Evolutionary conservation across 2,329 filamentous ascomycete genomes (phyloP).

Genomic region (Botrytis medusae): DNA sequence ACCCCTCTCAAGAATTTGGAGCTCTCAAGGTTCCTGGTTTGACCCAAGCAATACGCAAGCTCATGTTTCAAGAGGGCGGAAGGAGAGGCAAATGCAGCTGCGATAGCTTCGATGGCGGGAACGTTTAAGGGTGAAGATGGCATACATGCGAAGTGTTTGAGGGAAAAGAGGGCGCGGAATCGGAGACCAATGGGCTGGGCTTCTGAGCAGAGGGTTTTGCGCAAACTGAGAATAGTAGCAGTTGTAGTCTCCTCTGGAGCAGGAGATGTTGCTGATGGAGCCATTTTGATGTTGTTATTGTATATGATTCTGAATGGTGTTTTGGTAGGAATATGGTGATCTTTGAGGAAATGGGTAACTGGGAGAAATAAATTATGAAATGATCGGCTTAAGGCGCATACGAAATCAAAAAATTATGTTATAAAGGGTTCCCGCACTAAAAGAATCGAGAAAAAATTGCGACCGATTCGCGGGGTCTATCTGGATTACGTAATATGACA

Average conservation of each 20-base stretch:
- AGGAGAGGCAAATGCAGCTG: conserved; percentile 78
- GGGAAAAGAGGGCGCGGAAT: conserved; percentile 94
- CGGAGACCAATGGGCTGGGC: conserved; percentile 78
- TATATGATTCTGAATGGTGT: neutral
- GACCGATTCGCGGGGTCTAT: conserved; percentile 11
- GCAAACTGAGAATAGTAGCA: conserved; percentile 51
- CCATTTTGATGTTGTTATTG: conserved; percentile 32
- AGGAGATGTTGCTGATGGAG: conserved; percentile 39
- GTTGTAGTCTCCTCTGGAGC: conserved; percentile 29
- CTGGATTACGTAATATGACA: conserved; percentile 3
- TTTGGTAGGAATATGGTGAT: neutral
- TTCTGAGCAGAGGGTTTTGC: conserved; percentile 78
- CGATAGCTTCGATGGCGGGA: conserved; percentile 75
- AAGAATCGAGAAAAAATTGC: neutral
- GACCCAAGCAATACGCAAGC: conserved; percentile 93
- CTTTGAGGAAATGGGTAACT: neutral
- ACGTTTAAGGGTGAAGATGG: conserved; percentile 55
- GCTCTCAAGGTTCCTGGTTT: conserved; percentile 76
- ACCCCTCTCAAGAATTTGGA: conserved; percentile 71
- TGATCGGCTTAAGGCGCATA: neutral
- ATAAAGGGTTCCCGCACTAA: neutral
- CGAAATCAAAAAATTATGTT: neutral
- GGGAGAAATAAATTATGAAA: neutral
- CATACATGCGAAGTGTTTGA: conserved; percentile 85
- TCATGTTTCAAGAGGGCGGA: conserved; percentile 95